These are phyloP conservation scores for Gynostemma pentaphyllum DNA, from an alignment of 306 rosid genomes.

Conservation along the genomic window DNA sequence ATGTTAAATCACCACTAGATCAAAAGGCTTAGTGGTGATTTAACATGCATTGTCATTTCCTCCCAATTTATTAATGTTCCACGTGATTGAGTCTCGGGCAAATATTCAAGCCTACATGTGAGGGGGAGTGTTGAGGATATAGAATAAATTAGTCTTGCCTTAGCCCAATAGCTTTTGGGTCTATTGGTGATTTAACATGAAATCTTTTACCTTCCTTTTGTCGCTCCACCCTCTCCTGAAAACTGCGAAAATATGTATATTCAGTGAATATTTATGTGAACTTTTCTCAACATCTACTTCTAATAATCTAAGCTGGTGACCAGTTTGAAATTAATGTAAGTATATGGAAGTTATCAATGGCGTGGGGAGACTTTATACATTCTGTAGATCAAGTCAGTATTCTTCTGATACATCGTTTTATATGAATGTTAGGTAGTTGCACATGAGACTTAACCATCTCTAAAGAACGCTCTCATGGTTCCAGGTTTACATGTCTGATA, in stretches of 20 bases:
- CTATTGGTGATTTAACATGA: too few relatives aligned
- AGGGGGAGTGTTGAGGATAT: too few relatives aligned
- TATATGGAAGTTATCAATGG: neutral
- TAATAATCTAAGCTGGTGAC: neutral
- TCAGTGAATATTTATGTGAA: too few relatives aligned
- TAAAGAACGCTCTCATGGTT: neutral
- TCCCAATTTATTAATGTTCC: too few relatives aligned
- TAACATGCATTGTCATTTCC: too few relatives aligned
- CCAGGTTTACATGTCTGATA: slow-evolving; percentile 84
- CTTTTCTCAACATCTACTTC: neutral
- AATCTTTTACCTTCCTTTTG: neutral
- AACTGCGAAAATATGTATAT: neutral
- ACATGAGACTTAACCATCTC: neutral
- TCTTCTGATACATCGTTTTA: neutral
- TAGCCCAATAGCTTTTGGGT: too few relatives aligned
- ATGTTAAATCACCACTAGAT: too few relatives aligned
- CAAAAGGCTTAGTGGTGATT: too few relatives aligned
- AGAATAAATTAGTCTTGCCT: too few relatives aligned
- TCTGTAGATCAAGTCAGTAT: neutral
- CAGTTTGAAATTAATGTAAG: neutral
- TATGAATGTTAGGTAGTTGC: neutral
- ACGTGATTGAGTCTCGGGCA: too few relatives aligned
- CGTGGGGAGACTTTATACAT: neutral
- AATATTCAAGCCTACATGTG: too few relatives aligned
- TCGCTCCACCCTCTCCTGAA: neutral